These are phyloP conservation scores for Corniculantispora saksenae DNA, from an alignment of 2,329 filamentous ascomycete genomes.

Conservation along the genomic window DNA sequence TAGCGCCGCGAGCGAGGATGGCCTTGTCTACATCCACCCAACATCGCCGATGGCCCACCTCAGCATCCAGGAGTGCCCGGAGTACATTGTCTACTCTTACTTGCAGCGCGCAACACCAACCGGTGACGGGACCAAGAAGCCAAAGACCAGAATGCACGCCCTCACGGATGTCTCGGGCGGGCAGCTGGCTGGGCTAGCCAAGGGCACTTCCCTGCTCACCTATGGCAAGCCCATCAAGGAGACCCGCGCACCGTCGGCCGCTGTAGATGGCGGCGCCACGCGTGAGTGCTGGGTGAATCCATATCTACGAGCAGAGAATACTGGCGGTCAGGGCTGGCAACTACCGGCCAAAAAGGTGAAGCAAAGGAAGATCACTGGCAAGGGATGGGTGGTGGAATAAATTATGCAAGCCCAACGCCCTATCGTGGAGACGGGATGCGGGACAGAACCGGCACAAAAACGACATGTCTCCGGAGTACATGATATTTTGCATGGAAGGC, in stretches of 20 bases:
- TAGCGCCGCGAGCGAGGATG: slow-evolving; percentile 49
- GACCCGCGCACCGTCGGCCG: slow-evolving; percentile 49
- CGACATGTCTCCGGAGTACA: background rate
- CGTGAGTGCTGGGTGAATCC: slow-evolving; percentile 85
- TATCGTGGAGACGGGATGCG: background rate
- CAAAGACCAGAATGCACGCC: slow-evolving; percentile 84
- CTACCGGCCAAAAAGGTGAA: slow-evolving; percentile 81
- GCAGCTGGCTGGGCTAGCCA: slow-evolving; percentile 76
- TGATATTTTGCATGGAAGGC: background rate
- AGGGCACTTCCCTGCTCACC: slow-evolving; percentile 79
- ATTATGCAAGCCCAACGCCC: background rate
- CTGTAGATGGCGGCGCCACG: slow-evolving; percentile 38
- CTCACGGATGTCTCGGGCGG: slow-evolving; percentile 76
- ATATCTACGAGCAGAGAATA: slow-evolving; percentile 68
- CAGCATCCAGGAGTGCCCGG: slow-evolving; percentile 72
- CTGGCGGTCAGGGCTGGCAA: slow-evolving; percentile 74
- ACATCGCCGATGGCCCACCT: slow-evolving; percentile 75
- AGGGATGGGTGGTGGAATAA: slow-evolving; percentile 72
- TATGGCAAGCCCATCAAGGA: slow-evolving; percentile 93
- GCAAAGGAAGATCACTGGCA: slow-evolving; percentile 71
- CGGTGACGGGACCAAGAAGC: slow-evolving; percentile 53
- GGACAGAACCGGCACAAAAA: background rate
- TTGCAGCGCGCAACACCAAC: slow-evolving; percentile 68
- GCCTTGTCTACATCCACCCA: slow-evolving; percentile 84
- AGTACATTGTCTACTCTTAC: slow-evolving; percentile 85